Evolutionary conservation across 1,139 yeast genomes (phyloP), one percentile per base, ranked within the genome.

Genomic region (Pichia kudriavzevii): DNA sequence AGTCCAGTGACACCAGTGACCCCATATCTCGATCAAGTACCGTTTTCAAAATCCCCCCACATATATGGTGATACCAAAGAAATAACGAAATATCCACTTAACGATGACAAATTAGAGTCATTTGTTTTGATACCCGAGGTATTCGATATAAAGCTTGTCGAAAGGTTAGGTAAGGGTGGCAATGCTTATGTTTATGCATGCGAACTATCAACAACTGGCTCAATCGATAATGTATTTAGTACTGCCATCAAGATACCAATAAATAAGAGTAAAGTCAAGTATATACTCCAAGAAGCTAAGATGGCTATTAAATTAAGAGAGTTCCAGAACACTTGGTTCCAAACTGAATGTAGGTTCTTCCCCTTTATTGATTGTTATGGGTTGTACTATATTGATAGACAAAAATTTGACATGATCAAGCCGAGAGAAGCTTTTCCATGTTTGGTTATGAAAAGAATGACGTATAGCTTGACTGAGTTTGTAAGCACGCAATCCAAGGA

Each of bases 171-270:
- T 0, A 40, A 42, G 26, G 64, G 64, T 8, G 49, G 60, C 2
- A 52, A 48, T 32, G 51, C 60, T 1, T 51, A 48, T 25, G 62
- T 59, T 10, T 49, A 49, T 26, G 31, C 41, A 14, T 46, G 46
- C 8, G 24, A 31, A 6, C 29, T 52, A 13, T 33, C 42, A 2
- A 39, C 47, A 2, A 26, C 26, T 7, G 41, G 38, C 22, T 13
- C 39, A 22, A 26, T 31, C 8, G 15, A 23, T 10, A 27, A 29
- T 8, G 22, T 40, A 9, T 32, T 47, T n/a, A 25, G 36, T 1
- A 44, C 52, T 23, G 64, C 63, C 3, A 40, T 59, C 2, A 61
- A 61, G 39, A 50, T 61, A 4, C 65, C 66, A 4, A 42, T 39
- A 2, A 48, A 50, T 5, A 35, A 39, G 10, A 52, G 44, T 22